A percentile compares a stretch with the other conserved stretches of the same genome.
These are phyloP conservation scores for Dinochytrium kinnereticum DNA, from an alignment of 371 early-diverging fungal genomes.

Conservation along the genomic window DNA sequence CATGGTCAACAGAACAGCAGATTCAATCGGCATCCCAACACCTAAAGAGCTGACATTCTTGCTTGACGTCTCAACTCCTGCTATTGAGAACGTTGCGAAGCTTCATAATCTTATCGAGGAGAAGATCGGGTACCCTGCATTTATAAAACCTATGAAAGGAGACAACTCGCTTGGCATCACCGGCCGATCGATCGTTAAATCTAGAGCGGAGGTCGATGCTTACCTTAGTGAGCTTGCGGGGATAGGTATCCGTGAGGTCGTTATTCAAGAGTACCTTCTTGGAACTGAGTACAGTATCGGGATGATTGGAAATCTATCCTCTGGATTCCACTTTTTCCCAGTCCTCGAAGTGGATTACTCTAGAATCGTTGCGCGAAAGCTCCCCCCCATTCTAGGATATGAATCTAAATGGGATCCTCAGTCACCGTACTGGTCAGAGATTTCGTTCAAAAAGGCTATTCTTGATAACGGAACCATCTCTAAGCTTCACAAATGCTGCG, in stretches of 20 bases:
- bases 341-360: slow-evolving; percentile 58
- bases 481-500: slow-evolving; percentile 41
- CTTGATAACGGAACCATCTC: slow-evolving; percentile 25
- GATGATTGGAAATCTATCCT: slow-evolving; percentile 55
- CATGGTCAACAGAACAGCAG: slow-evolving; percentile 58
- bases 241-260: slow-evolving; percentile 49
- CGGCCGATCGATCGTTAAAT: slow-evolving; percentile 48
- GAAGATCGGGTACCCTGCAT: slow-evolving; percentile 55
- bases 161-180: slow-evolving; percentile 66
- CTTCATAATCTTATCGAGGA: slow-evolving; percentile 36
- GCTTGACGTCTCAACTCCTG: slow-evolving; percentile 29
- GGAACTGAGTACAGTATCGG: slow-evolving; percentile 62
- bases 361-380: slow-evolving; percentile 44
- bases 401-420: slow-evolving; percentile 64
- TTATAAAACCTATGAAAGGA: slow-evolving; percentile 62
- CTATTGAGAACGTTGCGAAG: slow-evolving; percentile 25
- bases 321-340: slow-evolving; percentile 62
- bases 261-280: slow-evolving; percentile 58
- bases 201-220: slow-evolving; percentile 42
- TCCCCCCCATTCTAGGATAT: slow-evolving; percentile 60
- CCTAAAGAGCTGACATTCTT: slow-evolving; percentile 53
- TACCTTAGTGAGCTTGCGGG: slow-evolving; percentile 47
- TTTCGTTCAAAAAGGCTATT: slow-evolving; percentile 47
- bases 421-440: slow-evolving; percentile 59
- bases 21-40: slow-evolving; percentile 55